Base-by-base conservation (phyloP, 1,139 yeast species). In the Candida sojae region DNA sequence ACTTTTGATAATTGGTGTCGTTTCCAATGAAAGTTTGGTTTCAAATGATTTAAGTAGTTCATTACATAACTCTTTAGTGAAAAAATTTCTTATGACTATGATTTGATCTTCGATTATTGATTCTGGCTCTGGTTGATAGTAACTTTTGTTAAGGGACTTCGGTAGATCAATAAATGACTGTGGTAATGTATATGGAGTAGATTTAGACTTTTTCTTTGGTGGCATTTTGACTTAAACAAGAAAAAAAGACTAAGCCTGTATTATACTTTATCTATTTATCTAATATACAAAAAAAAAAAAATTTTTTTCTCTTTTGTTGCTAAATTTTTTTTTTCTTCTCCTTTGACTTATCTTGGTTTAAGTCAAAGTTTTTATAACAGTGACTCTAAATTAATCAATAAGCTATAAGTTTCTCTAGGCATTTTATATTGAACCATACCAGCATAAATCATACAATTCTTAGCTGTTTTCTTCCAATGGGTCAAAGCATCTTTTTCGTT, bases 371-470 rank as follows among this genome's bases (percentile, higher is more conserved):
- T 34, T 49, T 60, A 65, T 47, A 66, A 60, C 58, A 61, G 67
- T 40, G 86, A 79, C 63, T 90, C 97, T 52, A 91, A 72, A 54
- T 80, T 82, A 41, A 90, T 86, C 60, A 91, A 71, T 46, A 83
- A 77, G 57, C 90, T 82, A 64, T 89, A 91, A 0, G 91, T 85
- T 60, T 92, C 97, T 53, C 96, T 79, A 5, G 98, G 96, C 96
- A 93, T 90, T 63, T 88, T 84, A 68, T 89, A 92, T 67, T 91
- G 97, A 37, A 93, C 88, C 86, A 93, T 87, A 48, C 98, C 98
- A 10, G 98, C 96, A 65, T 87, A 95, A 3, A 92, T 82, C 90
- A 92, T 90, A 66, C 96, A 87, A 64, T 90, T 90, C 63, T 84
- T 86, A 4, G 96, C 92, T 53, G 88, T 78, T 43, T 72, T 75